These are phyloP conservation scores for Rhizopus arrhizus DNA, from an alignment of 371 early-diverging fungal species.

Conservation along the genomic window DNA sequence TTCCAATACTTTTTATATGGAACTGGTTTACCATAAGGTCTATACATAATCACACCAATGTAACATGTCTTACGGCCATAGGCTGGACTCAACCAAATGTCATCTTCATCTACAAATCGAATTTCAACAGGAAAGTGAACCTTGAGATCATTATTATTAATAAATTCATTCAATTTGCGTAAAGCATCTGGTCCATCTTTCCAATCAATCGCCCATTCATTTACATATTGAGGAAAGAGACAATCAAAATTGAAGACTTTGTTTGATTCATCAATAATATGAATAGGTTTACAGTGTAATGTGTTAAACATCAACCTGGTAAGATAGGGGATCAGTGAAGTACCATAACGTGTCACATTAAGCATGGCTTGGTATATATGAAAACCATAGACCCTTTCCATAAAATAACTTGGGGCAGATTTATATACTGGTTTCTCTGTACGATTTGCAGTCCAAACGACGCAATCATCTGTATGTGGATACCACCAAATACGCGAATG, in stretches of 20 bases:
- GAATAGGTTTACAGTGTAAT: conserved; percentile 46
- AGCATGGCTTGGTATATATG: conserved; percentile 73
- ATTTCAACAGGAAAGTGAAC: conserved; percentile 85
- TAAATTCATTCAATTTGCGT: conserved; percentile 60
- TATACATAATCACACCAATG: conserved; percentile 86
- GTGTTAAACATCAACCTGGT: conserved; percentile 57
- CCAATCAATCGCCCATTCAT: conserved; percentile 85
- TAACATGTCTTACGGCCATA: conserved; percentile 74
- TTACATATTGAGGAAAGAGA: conserved; percentile 82
- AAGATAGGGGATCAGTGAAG: conserved; percentile 64
- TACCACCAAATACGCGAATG: conserved; percentile 89
- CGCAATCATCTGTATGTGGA: conserved; percentile 77
- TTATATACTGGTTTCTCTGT: conserved; percentile 47
- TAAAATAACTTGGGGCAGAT: conserved; percentile 44
- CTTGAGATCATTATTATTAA: conserved; percentile 54
- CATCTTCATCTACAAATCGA: conserved; percentile 75
- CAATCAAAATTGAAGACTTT: conserved; percentile 85
- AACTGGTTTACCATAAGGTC: conserved; percentile 74
- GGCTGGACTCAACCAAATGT: conserved; percentile 81
- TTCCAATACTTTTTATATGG: conserved; percentile 80
- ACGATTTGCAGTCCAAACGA: conserved; percentile 78
- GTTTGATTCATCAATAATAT: conserved; percentile 68
- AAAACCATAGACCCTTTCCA: conserved; percentile 59
- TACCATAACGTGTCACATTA: conserved; percentile 60
- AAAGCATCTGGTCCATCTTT: conserved; percentile 67